phyloP scores from a whole-genome alignment of 2,329 filamentous ascomycete species.

The Fusarium acutatum region DNA sequence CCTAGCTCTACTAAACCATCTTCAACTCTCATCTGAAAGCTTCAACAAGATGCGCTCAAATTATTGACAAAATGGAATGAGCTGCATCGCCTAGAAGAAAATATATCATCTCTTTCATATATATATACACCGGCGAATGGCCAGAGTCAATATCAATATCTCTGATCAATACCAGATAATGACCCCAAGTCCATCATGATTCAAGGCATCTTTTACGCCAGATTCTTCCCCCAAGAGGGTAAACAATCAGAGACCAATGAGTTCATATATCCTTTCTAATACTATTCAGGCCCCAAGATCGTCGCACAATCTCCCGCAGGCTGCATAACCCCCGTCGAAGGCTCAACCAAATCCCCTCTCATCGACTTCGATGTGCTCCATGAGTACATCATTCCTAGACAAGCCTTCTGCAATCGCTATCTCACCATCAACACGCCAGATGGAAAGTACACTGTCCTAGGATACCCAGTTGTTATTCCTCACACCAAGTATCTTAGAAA shows the following conservation, averaged over 20 bases:
- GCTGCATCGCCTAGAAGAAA: background rate
- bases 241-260: constrained; percentile 7
- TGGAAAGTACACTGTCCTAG: constrained; percentile 78
- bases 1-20: background rate
- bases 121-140: background rate
- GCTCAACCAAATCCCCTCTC: constrained; percentile 62
- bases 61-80: background rate
- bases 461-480: constrained; percentile 88
- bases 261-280: background rate
- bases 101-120: background rate
- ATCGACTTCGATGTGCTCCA: constrained; percentile 88
- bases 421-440: constrained; percentile 80
- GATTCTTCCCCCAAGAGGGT: constrained; percentile 74
- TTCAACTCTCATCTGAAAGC: background rate
- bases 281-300: constrained; percentile 63
- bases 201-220: constrained; percentile 75
- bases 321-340: constrained; percentile 62
- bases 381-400: constrained; percentile 92
- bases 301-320: constrained; percentile 70
- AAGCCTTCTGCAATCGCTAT: constrained; percentile 93
- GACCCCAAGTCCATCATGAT: constrained; percentile 60
- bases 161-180: constrained; percentile 20
- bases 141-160: background rate
- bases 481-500: constrained; percentile 86
- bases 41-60: background rate